Percentiles rank a stretch among this genome's conserved stretches.
Evolutionary conservation across 2,329 filamentous ascomycete genomes (phyloP).

Genomic region (Mollisia scopiformis): DNA sequence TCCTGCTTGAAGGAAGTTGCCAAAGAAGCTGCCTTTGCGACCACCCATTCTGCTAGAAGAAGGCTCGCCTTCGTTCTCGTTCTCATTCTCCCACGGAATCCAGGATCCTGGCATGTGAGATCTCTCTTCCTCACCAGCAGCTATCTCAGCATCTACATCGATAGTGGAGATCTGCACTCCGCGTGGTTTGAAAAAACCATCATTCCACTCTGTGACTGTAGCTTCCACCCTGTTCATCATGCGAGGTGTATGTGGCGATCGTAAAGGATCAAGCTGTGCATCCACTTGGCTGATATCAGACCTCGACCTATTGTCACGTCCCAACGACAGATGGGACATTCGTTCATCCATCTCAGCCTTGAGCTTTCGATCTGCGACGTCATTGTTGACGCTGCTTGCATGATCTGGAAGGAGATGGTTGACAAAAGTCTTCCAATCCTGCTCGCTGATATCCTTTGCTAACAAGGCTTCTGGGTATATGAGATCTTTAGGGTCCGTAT

Average conservation of each 20-base stretch:
- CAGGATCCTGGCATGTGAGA: conserved; percentile 46
- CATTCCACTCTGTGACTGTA: conserved; percentile 58
- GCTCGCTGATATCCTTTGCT: conserved; percentile 47
- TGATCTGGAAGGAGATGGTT: conserved; percentile 58
- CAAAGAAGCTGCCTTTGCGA: conserved; percentile 9
- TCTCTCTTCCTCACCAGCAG: conserved; percentile 41
- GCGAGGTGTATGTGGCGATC: conserved; percentile 14
- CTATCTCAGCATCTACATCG: conserved; percentile 47
- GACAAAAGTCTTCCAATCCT: conserved; percentile 63
- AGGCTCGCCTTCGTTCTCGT: conserved; percentile 16
- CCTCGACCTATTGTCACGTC: conserved; percentile 23
- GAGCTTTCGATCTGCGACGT: conserved; percentile 52
- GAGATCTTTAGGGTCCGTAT: conserved; percentile 25
- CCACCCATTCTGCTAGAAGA: conserved; percentile 5
- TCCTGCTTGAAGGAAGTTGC: conserved; percentile 16
- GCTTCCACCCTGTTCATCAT: conserved; percentile 39
- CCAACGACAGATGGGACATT: conserved; percentile 30
- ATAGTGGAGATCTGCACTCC: conserved; percentile 46
- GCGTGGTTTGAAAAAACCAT: conserved; percentile 56
- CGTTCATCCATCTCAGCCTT: conserved; percentile 43
- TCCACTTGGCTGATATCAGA: conserved; percentile 40
- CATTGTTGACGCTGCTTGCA: conserved; percentile 46
- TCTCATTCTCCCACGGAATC: conserved; percentile 40
- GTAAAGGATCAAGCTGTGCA: conserved; percentile 45
- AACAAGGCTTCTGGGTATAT: conserved; percentile 26